Evolutionary conservation across 2,329 filamentous ascomycete species (phyloP), one percentile per base, ranked within the genome.

Genomic region (Fusarium pseudonygamai): DNA sequence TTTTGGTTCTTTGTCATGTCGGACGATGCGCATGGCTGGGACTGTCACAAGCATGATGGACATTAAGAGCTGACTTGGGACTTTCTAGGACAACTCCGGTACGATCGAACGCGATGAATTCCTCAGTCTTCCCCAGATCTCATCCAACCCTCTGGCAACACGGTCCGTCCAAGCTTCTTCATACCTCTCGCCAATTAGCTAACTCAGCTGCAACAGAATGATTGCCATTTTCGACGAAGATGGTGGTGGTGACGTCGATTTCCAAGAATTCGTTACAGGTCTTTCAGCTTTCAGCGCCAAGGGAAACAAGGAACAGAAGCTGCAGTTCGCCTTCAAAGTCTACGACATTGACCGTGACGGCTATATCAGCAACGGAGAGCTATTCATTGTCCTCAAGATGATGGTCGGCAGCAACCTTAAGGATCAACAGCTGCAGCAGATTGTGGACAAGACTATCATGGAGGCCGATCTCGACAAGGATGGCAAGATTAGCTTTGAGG

Each of bases 401-500:
- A 99, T 99, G 96, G 96, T 99, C 58, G 96, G 96, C 68, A 98
- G 93, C 86, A 99, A 99, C 84, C 86, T 99, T 80, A 99, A 99
- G 88, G 96, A 99, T 83, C 94, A 98, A 85, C 96, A 99, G 86
- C 86, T 99, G 82, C 96, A 99, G 86, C 96, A 96, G 90, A 99
- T 99, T 82, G 96, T 99, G 77, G 96, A 99, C 87, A 99, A 99
- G 91, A 99, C 96, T 68, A 98, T 99, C 82, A 98, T 98, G 96
- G 96, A 99, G 86, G 96, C 96, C 55, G 96, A 99, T 84, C 88
- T 95, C 77, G 96, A 99, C 84, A 91, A 92, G 70, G 96, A 99
- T 83, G 96, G 96, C 79, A 97, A 97, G 88, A 98, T 99, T 83
- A 97, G 94, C 87, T 99, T 99, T 79, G 95, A 98, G 84, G 96